Evolutionary conservation across 2,329 filamentous ascomycete species (phyloP), one percentile per base, ranked within the genome.

Genomic region (Sclerotiophoma versabilis): DNA sequence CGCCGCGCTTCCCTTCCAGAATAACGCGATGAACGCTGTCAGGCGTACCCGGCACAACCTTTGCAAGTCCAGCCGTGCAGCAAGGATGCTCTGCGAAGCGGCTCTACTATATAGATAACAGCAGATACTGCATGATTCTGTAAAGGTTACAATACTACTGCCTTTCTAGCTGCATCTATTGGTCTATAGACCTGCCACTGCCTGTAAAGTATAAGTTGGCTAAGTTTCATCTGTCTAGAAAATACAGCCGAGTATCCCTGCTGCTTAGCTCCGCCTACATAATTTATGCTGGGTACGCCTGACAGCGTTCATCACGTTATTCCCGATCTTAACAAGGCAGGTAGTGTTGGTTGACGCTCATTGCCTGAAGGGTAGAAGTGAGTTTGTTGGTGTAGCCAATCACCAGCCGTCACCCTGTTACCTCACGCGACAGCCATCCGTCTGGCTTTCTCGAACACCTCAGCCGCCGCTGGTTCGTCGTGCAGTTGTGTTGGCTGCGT

Each of bases 251-350:
- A n/a, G n/a, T n/a, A n/a, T n/a, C n/a, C n/a, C n/a, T n/a, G n/a
- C n/a, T n/a, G n/a, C n/a, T n/a, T n/a, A n/a, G n/a, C n/a, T n/a
- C 36, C 36, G 22, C 22, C 11, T 15, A 22, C 34, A 17, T 26
- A n/a, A n/a, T n/a, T n/a, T n/a, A n/a, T n/a, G n/a, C n/a, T n/a
- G n/a, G n/a, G n/a, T n/a, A n/a, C n/a, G n/a, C n/a, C n/a, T n/a
- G n/a, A n/a, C n/a, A n/a, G n/a, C n/a, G n/a, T n/a, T n/a, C n/a
- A n/a, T n/a, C n/a, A n/a, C n/a, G 17, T 8, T 49, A 9, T 19
- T 36, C 36, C 44, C 39, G 39, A 26, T 38, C 39, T 33, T 23
- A 54, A 54, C 20, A 26, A 45, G 51, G 45, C 51, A 54, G 45
- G 51, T 53, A 32, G 39, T 25, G 37, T 27, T 39, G 26, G 22